Evolutionary conservation across 2,329 filamentous ascomycete species (phyloP), one percentile per base, ranked within the genome.

Genomic region (Neocucurbitaria cava): DNA sequence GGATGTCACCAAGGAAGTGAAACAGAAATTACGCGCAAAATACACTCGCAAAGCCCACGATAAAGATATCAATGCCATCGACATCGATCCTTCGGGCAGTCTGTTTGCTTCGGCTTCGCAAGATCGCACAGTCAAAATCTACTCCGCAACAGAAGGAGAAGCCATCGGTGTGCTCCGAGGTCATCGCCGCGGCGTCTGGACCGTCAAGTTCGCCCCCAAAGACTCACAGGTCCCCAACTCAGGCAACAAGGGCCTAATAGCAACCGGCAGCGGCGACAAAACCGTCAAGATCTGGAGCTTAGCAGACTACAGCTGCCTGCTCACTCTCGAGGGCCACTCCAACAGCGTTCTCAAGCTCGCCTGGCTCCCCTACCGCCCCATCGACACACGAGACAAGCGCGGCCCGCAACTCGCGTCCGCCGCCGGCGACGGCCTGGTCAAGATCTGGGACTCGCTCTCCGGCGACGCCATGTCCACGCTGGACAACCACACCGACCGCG

Each of bases 1-100:
- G 92, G 91, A 96, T 57, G 87, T 94, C 20, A 68, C 62, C 21
- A 73, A 75, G 53, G 73, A 73, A 23, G 75, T 78, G 42, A 85
- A 83, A 56, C 83, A 84, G 52, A 82, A 84, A 9, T 79, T 87
- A 9, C 81, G 87, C 64, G 91, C 91, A 36, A 78, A 88, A 4
- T 99, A 91, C 75, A 98, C 95, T 1, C 86, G 95, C 52, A 96
- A 97, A 76, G 95, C 95, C 1, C 95, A 99, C 76, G 95, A 99
- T 71, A 99, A 99, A 74, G 95, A 99, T 64, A 99, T 99, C 77
- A 99, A 99, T 68, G 92, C 95, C 2, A 85, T 99, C 46, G 92
- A 96, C 61, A 83, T 95, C 10, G 91, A 92, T 60, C 84, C 87
- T 20, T 82, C 85, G 1, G 86, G 86, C 4, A 85, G 87, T n/a